Conservation (phyloP, 2,329 filamentous ascomycete species). For the Exutisphaerella laricina region DNA sequence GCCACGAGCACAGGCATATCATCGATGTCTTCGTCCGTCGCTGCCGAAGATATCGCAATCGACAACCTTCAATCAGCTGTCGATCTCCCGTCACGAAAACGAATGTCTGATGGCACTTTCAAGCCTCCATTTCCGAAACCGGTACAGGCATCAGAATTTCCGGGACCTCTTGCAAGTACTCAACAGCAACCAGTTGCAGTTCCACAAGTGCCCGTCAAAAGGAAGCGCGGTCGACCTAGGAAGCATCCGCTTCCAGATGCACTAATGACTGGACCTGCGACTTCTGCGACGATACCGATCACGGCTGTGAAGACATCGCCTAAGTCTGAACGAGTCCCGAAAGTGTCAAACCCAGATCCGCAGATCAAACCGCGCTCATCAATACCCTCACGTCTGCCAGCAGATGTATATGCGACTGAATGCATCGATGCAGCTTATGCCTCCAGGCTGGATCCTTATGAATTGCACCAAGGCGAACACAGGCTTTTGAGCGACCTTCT, state of each 20-base stretch:
- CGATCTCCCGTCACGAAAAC: constrained; percentile 24
- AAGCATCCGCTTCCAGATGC: constrained; percentile 20
- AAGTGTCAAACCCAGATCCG: constrained; percentile 23
- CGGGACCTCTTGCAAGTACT: background rate
- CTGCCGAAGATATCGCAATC: constrained; percentile 21
- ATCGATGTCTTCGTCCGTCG: constrained; percentile 31
- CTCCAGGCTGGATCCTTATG: constrained; percentile 83
- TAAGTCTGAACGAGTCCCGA: constrained; percentile 20
- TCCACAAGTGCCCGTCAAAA: constrained; percentile 13
- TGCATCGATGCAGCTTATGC: constrained; percentile 85
- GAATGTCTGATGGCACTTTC: constrained; percentile 28
- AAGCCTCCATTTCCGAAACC: constrained; percentile 17
- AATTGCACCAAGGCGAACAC: constrained; percentile 80
- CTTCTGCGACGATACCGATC: constrained; percentile 4
- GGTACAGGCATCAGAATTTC: constrained; percentile 1
- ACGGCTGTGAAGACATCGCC: constrained; percentile 12
- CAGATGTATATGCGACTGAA: constrained; percentile 79
- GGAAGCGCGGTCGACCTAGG: constrained; percentile 29
- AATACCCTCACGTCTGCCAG: constrained; percentile 68
- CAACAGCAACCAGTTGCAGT: background rate
- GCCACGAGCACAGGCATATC: constrained; percentile 32
- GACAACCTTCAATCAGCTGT: constrained; percentile 6
- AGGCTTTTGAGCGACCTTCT: constrained; percentile 72
- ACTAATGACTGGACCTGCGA: constrained; percentile 14
- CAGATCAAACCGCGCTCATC: constrained; percentile 52